These are phyloP conservation scores for Psilocybe azurescens DNA, from an alignment of 768 basidiomycete species.

Conservation along the genomic window DNA sequence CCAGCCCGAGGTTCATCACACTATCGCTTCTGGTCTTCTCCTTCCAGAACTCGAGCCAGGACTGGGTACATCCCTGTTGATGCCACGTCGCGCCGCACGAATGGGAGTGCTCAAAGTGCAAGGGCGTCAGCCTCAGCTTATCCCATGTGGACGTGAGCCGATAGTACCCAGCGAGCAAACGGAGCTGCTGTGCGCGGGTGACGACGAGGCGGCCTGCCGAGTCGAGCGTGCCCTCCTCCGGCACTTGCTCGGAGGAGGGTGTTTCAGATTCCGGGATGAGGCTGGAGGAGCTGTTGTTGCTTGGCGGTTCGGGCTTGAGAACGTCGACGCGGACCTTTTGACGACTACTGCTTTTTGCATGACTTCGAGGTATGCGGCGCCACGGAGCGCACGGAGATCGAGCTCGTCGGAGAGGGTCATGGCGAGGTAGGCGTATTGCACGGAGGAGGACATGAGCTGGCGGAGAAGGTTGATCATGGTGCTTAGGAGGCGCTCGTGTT, in stretches of 20 bases:
- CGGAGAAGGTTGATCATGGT: constrained; percentile 65
- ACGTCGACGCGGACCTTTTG: constrained; percentile 38
- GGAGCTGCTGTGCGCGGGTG: constrained; percentile 62
- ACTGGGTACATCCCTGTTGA: constrained; percentile 72
- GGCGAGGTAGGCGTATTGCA: constrained; percentile 73
- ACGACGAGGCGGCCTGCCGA: constrained; percentile 47
- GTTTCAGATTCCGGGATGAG: neutral
- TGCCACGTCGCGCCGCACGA: constrained; percentile 74
- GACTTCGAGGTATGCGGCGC: constrained; percentile 75
- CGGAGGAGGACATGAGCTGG: constrained; percentile 64
- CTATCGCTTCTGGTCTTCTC: constrained; percentile 69
- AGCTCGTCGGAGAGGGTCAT: constrained; percentile 79
- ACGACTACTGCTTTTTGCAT: constrained; percentile 65
- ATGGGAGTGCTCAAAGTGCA: constrained; percentile 67
- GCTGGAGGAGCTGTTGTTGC: neutral
- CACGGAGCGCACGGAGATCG: constrained; percentile 60
- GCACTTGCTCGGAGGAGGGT: constrained; percentile 19
- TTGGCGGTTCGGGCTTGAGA: constrained; percentile 14
- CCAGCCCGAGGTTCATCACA: constrained; percentile 61
- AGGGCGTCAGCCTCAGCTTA: constrained; percentile 57
- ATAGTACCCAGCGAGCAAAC: constrained; percentile 72
- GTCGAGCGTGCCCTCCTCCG: constrained; percentile 38
- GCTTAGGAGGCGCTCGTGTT: constrained; percentile 60
- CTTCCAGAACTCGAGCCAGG: constrained; percentile 83
- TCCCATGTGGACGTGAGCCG: constrained; percentile 74